Evolutionary conservation across 2,329 filamentous ascomycete genomes (phyloP).

Genomic region (Arthrobotrys conoides): DNA sequence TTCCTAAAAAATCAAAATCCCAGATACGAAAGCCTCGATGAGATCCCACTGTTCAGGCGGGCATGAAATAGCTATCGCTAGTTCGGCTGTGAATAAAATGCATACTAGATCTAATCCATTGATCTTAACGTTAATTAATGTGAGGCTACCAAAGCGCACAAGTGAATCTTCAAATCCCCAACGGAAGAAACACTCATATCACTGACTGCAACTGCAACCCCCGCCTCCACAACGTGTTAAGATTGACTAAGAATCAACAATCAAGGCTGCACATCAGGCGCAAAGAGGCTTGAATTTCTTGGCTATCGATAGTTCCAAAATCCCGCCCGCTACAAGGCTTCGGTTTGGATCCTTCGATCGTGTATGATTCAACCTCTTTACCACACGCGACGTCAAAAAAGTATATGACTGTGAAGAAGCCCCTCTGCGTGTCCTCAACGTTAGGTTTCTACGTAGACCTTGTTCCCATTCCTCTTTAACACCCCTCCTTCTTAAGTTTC

Average conservation of each 20-base stretch:
- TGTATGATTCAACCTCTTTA: slow-evolving; percentile 20
- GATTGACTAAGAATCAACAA: background rate
- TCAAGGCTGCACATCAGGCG: slow-evolving; percentile 47
- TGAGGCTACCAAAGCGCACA: slow-evolving; percentile 48
- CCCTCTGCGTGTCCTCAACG: slow-evolving; percentile 1
- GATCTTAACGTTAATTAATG: slow-evolving; percentile 14
- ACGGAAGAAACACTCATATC: slow-evolving; percentile 33
- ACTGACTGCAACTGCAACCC: no score
- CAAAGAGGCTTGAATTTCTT: slow-evolving; percentile 24
- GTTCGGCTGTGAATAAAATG: background rate
- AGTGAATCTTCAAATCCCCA: slow-evolving; percentile 12
- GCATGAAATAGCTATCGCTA: slow-evolving; percentile 9
- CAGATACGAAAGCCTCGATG: background rate
- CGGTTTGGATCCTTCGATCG: slow-evolving; percentile 37
- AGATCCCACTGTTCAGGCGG: background rate
- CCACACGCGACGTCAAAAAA: background rate
- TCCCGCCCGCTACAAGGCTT: slow-evolving; percentile 30
- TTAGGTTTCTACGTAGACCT: slow-evolving; percentile 13
- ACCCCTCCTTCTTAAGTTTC: background rate
- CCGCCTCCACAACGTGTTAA: slow-evolving; percentile 25
- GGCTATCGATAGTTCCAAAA: slow-evolving; percentile 31
- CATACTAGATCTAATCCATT: slow-evolving; percentile 1
- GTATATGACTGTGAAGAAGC: slow-evolving; percentile 24
- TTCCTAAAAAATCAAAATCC: background rate
- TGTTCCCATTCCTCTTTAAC: background rate